phyloP scores from a whole-genome alignment of 371 early-diverging fungal genomes.

The Basidiobolus meristosporus region DNA sequence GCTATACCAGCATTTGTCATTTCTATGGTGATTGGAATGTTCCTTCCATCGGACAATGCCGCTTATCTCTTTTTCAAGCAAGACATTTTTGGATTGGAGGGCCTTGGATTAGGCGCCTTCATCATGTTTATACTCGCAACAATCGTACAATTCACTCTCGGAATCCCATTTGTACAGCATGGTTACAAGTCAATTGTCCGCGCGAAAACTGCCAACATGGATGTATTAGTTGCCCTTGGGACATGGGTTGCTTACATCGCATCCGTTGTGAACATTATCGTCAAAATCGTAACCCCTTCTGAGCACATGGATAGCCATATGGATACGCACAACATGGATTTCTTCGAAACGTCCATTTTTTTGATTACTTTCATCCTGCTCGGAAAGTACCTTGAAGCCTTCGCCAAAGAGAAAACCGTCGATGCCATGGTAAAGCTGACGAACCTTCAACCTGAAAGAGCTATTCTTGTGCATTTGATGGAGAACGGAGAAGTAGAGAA shows the following conservation, averaged over 20 bases:
- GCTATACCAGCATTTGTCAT: too few relatives aligned
- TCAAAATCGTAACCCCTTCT: constrained; percentile 10
- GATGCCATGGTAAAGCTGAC: constrained; percentile 44
- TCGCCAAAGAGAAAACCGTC: constrained; percentile 47
- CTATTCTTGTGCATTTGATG: constrained; percentile 17
- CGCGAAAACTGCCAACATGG: constrained; percentile 45
- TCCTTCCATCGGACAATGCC: too few relatives aligned
- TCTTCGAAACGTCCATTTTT: constrained; percentile 47
- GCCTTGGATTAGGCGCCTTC: too few relatives aligned
- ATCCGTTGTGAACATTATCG: constrained; percentile 27
- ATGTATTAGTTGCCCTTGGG: constrained; percentile 42
- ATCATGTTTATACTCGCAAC: too few relatives aligned
- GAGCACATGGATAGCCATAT: too few relatives aligned
- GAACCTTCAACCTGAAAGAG: constrained; percentile 43
- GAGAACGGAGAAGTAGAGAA: not conserved
- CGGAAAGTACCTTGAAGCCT: constrained; percentile 47
- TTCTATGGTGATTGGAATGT: too few relatives aligned
- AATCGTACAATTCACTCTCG: too few relatives aligned
- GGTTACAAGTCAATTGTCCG: constrained; percentile 26
- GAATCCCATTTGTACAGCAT: too few relatives aligned
- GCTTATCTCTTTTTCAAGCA: too few relatives aligned
- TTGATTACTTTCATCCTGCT: constrained; percentile 44
- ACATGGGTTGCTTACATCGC: constrained; percentile 40
- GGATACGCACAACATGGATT: constrained; percentile 9
- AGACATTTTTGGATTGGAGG: too few relatives aligned